Evolutionary conservation across 805 yeast species (phyloP).

Genomic region (Zygoascus biomembranicola): DNA sequence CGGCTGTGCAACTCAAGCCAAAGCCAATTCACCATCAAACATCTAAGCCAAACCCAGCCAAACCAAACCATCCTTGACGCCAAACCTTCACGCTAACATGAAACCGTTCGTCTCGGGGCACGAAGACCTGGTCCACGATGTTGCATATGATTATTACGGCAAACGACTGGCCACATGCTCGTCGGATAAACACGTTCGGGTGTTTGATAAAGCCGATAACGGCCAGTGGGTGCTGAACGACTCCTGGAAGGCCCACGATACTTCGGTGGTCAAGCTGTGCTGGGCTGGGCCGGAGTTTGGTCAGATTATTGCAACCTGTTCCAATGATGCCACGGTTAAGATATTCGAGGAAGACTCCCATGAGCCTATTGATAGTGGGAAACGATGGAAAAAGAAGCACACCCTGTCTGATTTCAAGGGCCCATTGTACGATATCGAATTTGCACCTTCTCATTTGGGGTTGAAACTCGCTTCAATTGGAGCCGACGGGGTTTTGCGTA

Average conservation of each 20-base stretch:
- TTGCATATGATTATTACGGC: slow-evolving; percentile 86
- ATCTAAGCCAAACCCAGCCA: no score
- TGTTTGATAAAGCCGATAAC: slow-evolving; percentile 50
- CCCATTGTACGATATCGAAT: slow-evolving; percentile 80
- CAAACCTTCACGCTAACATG: no score
- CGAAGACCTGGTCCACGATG: slow-evolving; percentile 85
- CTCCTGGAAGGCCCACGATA: slow-evolving; percentile 93
- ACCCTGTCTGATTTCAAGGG: slow-evolving; percentile 82
- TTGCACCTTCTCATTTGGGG: slow-evolving; percentile 81
- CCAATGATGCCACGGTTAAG: slow-evolving; percentile 82
- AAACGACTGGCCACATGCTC: slow-evolving; percentile 89
- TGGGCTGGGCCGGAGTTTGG: slow-evolving; percentile 97
- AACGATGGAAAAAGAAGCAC: slow-evolving; percentile 70
- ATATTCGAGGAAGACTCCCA: slow-evolving; percentile 87
- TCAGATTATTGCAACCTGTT: slow-evolving; percentile 75
- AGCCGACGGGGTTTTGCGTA: slow-evolving; percentile 74
- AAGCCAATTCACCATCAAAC: no score
- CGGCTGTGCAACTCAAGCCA: no score
- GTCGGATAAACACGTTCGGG: slow-evolving; percentile 87
- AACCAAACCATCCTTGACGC: neutral
- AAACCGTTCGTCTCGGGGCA: slow-evolving; percentile 84
- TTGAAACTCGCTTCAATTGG: slow-evolving; percentile 80
- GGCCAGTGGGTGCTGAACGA: slow-evolving; percentile 72
- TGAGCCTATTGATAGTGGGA: slow-evolving; percentile 67
- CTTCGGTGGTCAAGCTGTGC: slow-evolving; percentile 68